Percentiles rank a stretch among this genome's conserved stretches.
Evolutionary conservation across 768 basidiomycete genomes (phyloP).

Genomic region (Boletellus ananas): DNA sequence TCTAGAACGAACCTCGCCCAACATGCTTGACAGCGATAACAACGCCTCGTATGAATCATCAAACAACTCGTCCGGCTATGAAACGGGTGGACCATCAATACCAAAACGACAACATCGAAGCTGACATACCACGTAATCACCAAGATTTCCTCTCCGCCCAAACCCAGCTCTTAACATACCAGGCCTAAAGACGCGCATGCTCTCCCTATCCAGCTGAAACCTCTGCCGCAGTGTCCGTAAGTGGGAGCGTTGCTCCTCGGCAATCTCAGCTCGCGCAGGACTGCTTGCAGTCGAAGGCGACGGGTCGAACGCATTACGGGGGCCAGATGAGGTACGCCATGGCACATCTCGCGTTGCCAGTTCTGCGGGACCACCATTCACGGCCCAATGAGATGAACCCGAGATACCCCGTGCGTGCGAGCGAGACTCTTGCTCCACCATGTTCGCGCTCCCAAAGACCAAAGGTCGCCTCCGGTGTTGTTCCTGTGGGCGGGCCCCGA

Average conservation of each 20-base stretch:
- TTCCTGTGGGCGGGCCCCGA: conserved; percentile 25
- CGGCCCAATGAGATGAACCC: conserved; percentile 9
- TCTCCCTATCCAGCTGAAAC: conserved; percentile 25
- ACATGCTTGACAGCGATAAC: conserved; percentile 49
- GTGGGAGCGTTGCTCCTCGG: conserved; percentile 20
- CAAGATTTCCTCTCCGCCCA: conserved; percentile 27
- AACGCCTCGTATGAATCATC: conserved; percentile 73
- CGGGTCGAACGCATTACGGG: conserved; percentile 6
- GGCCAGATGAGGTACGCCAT: conserved; percentile 22
- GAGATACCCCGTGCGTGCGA: conserved; percentile 2
- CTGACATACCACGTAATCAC: conserved; percentile 49
- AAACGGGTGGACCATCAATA: conserved; percentile 7
- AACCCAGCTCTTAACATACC: conserved; percentile 22
- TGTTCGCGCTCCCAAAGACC: not conserved
- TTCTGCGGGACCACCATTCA: conserved; percentile 4
- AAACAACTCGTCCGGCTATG: conserved; percentile 71
- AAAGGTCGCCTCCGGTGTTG: conserved; percentile 7
- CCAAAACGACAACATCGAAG: not conserved
- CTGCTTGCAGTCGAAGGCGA: not conserved
- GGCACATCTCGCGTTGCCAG: conserved; percentile 14
- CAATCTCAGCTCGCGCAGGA: conserved; percentile 5
- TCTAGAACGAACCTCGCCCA: conserved; percentile 69
- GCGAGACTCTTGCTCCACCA: conserved; percentile 12
- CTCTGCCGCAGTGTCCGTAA: conserved; percentile 26
- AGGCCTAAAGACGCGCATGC: conserved; percentile 20